Base-by-base conservation (phyloP, 495 filamentous ascomycete genomes). In the Xylaria curta region DNA sequence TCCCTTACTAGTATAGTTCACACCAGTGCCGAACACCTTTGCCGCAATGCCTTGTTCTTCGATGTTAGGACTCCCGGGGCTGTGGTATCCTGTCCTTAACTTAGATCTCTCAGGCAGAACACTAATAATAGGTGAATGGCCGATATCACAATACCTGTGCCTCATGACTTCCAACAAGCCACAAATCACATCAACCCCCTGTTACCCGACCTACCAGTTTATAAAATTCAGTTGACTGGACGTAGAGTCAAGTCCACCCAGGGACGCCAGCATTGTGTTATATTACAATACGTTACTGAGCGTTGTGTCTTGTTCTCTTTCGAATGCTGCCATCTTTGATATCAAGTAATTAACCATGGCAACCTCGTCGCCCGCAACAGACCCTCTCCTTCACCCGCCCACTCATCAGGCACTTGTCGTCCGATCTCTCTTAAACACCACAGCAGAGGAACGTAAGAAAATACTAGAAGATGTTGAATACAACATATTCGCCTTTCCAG, bases 401-500 rank as follows among this genome's bases (percentile, higher is more conserved):
- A 62, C 68, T 53, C 68, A 70, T 46, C 56, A 63, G 33, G 68
- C 68, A 8, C 58, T 70, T 0, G 68, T 70, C n/a, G 68, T 70
- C 33, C 63, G 68, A 33, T 61, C 68, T 40, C 28, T 70, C 31
- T 28, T 54, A 59, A 40, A n/a, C 28, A 70, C 58, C 13, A 62
- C 69, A 17, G 47, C 49, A 49, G 40, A 66, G 19, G 69, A 71
- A 36, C 69, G 69, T 4, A 21, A 66, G 26, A 66, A 47, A 8
- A 66, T 71, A 53, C 49, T 71, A 3, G 26, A 66, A 58, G 49
- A 65, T 66, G 69, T 71, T n/a, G 61, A 66, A 33, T 71, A 65
- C 49, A 71, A 71, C n/a, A 33, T 71, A 26, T 71, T 71, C 42
- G 49, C 51, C 9, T 71, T 71, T 31, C 69, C 69, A n/a, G 60